phyloP scores from a whole-genome alignment of 208 protist genomes.

The Zelonia costaricensis region DNA sequence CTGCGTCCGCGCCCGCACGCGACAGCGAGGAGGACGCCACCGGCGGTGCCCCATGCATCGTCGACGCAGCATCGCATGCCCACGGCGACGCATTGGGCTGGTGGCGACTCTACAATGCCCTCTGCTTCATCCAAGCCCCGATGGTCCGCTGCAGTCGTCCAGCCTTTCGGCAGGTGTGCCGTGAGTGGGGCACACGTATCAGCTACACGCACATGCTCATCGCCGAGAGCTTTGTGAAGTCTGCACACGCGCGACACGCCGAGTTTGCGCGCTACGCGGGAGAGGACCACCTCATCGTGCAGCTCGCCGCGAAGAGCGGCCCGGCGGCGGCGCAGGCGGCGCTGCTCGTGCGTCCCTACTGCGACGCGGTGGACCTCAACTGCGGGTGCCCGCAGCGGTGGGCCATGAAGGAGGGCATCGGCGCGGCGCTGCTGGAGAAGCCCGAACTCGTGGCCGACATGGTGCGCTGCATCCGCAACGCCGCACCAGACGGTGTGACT shows the following conservation, averaged over 20 bases:
- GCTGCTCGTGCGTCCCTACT: slow-evolving; percentile 55
- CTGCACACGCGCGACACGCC: slow-evolving; percentile 63
- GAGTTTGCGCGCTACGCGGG: slow-evolving; percentile 77
- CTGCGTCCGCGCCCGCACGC: no score
- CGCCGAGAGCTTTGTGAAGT: slow-evolving; percentile 78
- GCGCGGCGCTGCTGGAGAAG: slow-evolving; percentile 65
- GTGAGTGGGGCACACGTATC: slow-evolving; percentile 73
- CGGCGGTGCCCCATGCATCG: not conserved
- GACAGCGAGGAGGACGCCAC: not conserved
- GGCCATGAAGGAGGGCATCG: slow-evolving; percentile 83
- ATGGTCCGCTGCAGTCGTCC: slow-evolving; percentile 94
- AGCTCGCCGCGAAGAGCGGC: slow-evolving; percentile 81
- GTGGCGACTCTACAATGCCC: slow-evolving; percentile 33
- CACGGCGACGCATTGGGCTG: slow-evolving; percentile 3
- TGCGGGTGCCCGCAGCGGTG: slow-evolving; percentile 94
- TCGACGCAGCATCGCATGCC: not conserved
- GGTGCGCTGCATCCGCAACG: slow-evolving; percentile 66
- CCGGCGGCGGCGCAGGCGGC: slow-evolving; percentile 59
- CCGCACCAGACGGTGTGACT: slow-evolving; percentile 21
- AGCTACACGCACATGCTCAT: slow-evolving; percentile 94
- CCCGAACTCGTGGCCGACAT: slow-evolving; percentile 84
- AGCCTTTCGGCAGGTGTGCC: slow-evolving; percentile 79
- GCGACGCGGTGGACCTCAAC: slow-evolving; percentile 91
- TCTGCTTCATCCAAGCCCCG: slow-evolving; percentile 83
- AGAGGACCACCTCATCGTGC: slow-evolving; percentile 78